These are phyloP conservation scores for Chytriomyces sp. DNA, from an alignment of 192 early-diverging fungal species.

Conservation along the genomic window DNA sequence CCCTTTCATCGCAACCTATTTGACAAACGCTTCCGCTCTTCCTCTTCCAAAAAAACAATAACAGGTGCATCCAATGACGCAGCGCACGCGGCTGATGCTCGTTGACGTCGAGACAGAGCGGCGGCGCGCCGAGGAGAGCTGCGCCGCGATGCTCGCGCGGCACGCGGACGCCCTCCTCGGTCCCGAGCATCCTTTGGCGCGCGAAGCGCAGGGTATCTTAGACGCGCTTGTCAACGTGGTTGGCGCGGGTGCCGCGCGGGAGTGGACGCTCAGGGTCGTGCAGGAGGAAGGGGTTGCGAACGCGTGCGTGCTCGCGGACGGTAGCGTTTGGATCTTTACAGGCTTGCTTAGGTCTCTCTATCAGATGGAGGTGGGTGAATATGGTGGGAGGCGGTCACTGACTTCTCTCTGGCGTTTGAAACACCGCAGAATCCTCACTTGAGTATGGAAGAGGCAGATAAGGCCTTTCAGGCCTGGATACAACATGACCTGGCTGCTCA, in stretches of 20 bases:
- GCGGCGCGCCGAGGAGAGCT: slow-evolving; percentile 29
- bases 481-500: no score
- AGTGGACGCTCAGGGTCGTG: slow-evolving; percentile 45
- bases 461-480: no score
- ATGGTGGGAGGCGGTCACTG: no score
- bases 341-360: slow-evolving; percentile 31
- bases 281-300: slow-evolving; percentile 41
- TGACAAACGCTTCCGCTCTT: no score
- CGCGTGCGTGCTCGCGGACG: slow-evolving; percentile 45
- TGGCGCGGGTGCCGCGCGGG: slow-evolving; percentile 23
- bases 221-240: slow-evolving; percentile 6
- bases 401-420: no score
- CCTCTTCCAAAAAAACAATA: no score
- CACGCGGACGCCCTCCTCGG: slow-evolving; percentile 27
- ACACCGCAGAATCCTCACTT: no score
- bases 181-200: not conserved
- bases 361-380: not conserved
- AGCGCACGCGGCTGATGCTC: slow-evolving; percentile 45
- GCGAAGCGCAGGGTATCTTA: not conserved
- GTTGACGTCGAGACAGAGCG: slow-evolving; percentile 35
- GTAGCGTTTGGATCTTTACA: slow-evolving; percentile 51
- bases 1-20: no score
- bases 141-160: slow-evolving; percentile 2
- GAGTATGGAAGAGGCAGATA: no score
- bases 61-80: slow-evolving; percentile 31